phyloP scores from a whole-genome alignment of 1,139 yeast species.

The Taphrina flavorubra region DNA sequence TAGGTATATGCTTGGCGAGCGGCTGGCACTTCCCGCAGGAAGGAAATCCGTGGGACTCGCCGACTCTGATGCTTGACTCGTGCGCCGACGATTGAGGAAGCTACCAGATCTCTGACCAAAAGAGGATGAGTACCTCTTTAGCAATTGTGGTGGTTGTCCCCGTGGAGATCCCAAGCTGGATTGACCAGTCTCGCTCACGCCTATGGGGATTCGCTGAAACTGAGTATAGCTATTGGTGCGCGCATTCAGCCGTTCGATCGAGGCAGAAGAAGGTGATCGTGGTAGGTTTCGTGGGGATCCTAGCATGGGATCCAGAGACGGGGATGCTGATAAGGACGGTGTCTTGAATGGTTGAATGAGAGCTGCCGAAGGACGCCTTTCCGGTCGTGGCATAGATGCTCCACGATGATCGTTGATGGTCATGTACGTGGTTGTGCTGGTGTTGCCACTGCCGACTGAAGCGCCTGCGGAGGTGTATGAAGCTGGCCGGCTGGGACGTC shows the following conservation, averaged over 20 bases:
- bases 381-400: conserved; percentile 6
- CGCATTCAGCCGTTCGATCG: conserved; percentile 25
- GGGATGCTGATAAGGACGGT: conserved; percentile 53
- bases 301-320: conserved; percentile 47
- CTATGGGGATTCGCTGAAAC: conserved; percentile 16
- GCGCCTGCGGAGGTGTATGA: conserved; percentile 7
- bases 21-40: conserved; percentile 22
- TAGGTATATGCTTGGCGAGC: conserved; percentile 22
- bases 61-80: conserved; percentile 32
- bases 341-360: conserved; percentile 52
- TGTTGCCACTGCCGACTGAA: neutral
- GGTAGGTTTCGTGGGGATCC: conserved; percentile 41
- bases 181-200: conserved; percentile 4
- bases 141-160: conserved; percentile 22
- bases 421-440: neutral
- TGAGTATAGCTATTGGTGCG: conserved; percentile 12
- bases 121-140: conserved; percentile 28
- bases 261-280: conserved; percentile 16
- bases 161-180: conserved; percentile 17
- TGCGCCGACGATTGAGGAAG: conserved; percentile 24
- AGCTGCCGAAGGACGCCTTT: conserved; percentile 41
- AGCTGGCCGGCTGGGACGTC: conserved; percentile 18
- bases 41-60: neutral
- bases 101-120: conserved; percentile 26
- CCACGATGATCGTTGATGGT: conserved; percentile 15